Percentiles rank a stretch among this genome's conserved stretches.
Evolutionary conservation across 2,329 filamentous ascomycete species (phyloP).

Genomic region (Colletotrichum sp.): DNA sequence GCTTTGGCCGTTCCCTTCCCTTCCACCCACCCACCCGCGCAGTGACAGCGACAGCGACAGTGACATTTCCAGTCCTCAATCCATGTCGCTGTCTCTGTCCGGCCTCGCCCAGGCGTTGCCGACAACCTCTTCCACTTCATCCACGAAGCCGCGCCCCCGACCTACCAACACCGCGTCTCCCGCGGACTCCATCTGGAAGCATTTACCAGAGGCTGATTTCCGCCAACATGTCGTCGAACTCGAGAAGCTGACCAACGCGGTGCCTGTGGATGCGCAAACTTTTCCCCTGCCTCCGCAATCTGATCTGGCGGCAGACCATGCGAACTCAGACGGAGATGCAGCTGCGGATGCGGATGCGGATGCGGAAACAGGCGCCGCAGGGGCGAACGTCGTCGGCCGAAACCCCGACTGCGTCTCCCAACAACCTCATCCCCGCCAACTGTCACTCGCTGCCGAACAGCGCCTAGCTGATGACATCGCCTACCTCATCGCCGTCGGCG

Average conservation of each 20-base stretch:
- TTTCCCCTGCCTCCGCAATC: neutral
- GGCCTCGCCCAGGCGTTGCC: neutral
- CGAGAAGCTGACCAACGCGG: constrained; percentile 20
- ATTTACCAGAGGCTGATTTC: constrained; percentile 9
- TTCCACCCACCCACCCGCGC: neutral
- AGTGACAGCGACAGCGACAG: neutral
- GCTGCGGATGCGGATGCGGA: neutral
- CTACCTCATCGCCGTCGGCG: constrained; percentile 17
- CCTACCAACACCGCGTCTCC: constrained; percentile 13
- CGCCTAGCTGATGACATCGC: constrained; percentile 19
- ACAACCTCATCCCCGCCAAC: neutral
- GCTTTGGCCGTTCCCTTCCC: neutral
- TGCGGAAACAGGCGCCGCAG: neutral
- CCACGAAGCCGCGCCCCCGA: neutral
- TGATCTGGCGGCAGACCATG: neutral
- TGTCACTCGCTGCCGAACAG: constrained; percentile 13
- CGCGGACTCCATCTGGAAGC: constrained; percentile 11
- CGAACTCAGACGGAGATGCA: neutral
- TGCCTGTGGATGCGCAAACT: constrained; percentile 7
- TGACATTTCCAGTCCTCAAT: neutral
- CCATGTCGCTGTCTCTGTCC: constrained; percentile 3
- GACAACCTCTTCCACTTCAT: neutral
- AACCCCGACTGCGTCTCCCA: neutral
- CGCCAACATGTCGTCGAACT: constrained; percentile 14
- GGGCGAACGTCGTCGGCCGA: neutral